Evolutionary conservation across 2,329 filamentous ascomycete genomes (phyloP).

Genomic region (Alternaria alternata): DNA sequence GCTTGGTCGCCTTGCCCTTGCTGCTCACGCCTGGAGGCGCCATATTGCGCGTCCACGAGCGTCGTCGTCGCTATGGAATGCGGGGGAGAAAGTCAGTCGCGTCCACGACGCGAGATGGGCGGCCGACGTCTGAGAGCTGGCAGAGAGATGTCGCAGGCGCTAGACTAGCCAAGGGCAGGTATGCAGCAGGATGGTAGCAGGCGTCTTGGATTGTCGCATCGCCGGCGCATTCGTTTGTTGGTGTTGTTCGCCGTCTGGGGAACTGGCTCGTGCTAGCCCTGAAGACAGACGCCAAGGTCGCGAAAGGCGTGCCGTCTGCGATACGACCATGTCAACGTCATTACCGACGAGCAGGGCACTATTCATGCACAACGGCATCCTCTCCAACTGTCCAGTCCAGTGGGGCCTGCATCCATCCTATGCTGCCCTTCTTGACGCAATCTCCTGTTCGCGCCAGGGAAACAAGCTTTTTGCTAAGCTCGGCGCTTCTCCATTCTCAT

Average conservation of each 20-base stretch:
- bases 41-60: constrained; percentile 32
- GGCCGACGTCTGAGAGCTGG: background rate
- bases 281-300: background rate
- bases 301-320: background rate
- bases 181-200: background rate
- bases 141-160: background rate
- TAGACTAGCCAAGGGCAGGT: background rate
- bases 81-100: constrained; percentile 19
- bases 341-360: background rate
- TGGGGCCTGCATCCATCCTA: background rate
- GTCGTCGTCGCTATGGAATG: constrained; percentile 11
- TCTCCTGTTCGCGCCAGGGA: constrained; percentile 12
- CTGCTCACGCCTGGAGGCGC: constrained; percentile 45
- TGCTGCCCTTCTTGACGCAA: background rate
- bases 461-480: constrained; percentile 41
- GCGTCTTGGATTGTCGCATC: constrained; percentile 3
- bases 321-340: constrained; percentile 3
- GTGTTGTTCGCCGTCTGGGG: background rate
- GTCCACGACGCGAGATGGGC: constrained; percentile 1
- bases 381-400: background rate
- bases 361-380: constrained; percentile 3
- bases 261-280: background rate
- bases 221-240: background rate
- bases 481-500: constrained; percentile 11
- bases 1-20: constrained; percentile 63